Percentiles rank a stretch among this genome's conserved stretches.
These are phyloP conservation scores for Aspergillus heteromorphus DNA, from an alignment of 495 filamentous ascomycete genomes.

Conservation along the genomic window DNA sequence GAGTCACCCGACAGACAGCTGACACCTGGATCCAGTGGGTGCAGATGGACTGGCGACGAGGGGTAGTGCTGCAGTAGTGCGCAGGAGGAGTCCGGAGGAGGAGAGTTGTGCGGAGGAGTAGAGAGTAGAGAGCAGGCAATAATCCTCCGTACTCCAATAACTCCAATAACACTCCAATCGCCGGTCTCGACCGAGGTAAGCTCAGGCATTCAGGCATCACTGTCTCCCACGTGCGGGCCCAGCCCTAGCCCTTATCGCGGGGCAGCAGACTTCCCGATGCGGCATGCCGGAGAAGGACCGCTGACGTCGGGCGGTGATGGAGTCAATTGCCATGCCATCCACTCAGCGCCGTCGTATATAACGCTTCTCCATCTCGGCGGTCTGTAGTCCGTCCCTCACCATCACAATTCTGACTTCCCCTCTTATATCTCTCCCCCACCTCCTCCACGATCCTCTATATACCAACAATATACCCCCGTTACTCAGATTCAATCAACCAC, in stretches of 20 bases:
- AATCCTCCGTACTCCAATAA: no score
- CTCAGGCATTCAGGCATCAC: slow-evolving; percentile 12
- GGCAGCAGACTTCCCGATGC: slow-evolving; percentile 10
- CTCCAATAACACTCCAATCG: no score
- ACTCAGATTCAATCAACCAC: not conserved
- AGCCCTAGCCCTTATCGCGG: slow-evolving; percentile 26
- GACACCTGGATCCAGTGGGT: no score
- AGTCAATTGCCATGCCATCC: not conserved
- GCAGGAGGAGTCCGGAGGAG: no score
- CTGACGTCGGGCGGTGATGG: slow-evolving; percentile 19
- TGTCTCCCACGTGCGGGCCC: slow-evolving; percentile 20
- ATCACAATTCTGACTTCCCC: not conserved
- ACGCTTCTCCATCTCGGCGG: not conserved
- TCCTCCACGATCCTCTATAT: not conserved
- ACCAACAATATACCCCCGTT: not conserved
- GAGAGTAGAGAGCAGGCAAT: no score
- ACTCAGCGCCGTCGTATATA: no score
- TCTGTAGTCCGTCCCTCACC: not conserved
- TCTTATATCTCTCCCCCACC: not conserved
- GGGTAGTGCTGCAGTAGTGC: no score
- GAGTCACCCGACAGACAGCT: no score
- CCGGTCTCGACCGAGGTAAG: not conserved
- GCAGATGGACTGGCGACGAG: no score
- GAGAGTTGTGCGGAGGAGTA: no score
- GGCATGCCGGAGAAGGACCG: slow-evolving; percentile 21